Evolutionary conservation across 23 red algal species (phyloP), one percentile per base, ranked within the genome.

Genomic region (Gracilaria caudata): DNA sequence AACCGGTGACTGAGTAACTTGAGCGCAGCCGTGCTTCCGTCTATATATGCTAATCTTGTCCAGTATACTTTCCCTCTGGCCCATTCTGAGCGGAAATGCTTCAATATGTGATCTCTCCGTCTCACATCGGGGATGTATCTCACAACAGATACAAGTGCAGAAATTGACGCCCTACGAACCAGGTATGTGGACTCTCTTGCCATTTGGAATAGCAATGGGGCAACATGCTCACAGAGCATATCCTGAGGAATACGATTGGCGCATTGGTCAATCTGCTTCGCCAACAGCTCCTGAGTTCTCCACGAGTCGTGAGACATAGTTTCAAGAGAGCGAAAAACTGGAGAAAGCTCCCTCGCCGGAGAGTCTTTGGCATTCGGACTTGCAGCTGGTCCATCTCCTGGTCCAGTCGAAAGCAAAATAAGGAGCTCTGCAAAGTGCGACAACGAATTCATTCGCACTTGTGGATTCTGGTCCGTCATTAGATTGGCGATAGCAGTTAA

Each of bases 391-490:
- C 77, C 51, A 30, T 76, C 68, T 0, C 28, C 44, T 9, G 85
- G 79, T 46, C 87, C 93, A 29, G 56, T 78, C 12, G 86, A 45
- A 32, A 95, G 56, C 84, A 95, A 21, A 24, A 79, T 88, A 35
- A 95, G 73, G 21, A 95, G 39, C 44, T 75, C 64, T 21, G 93
- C 84, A 86, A 95, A 95, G 86, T 95, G 78, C 13, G 73, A 54
- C 70, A 95, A 76, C 17, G 86, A 88, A 56, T 95, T 95, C 80
- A 86, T 90, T n/a, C 93, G 86, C 29, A 95, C 93, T 77, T 90
- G 93, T 32, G 93, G 93, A 76, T 90, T 95, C 83, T 95, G 93
- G 59, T 95, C 93, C 3, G 93, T 90, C 93, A 95, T 90, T 21
- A 95, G 47, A 28, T 83, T 86, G 19, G 81, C 79, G 49, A 95